A percentile compares a stretch with the other conserved stretches of the same genome.
These are phyloP conservation scores for Aaosphaeria pasadenensis DNA, from an alignment of 2,329 filamentous ascomycete genomes.

Conservation along the genomic window DNA sequence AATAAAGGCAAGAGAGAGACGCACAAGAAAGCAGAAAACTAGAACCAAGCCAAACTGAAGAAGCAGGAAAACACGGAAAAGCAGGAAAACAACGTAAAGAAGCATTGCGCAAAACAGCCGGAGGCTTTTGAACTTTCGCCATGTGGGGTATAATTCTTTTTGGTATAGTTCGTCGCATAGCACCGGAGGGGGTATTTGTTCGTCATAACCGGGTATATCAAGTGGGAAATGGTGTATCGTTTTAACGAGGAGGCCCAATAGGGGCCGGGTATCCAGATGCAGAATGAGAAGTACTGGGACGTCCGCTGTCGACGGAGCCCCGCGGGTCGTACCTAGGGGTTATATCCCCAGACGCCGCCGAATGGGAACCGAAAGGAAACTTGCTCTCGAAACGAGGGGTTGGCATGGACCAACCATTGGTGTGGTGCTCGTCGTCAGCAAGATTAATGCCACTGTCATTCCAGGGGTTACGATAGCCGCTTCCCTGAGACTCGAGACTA, in stretches of 20 bases:
- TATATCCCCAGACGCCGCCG: constrained; percentile 65
- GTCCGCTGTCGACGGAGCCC: constrained; percentile 85
- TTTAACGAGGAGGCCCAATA: constrained; percentile 85
- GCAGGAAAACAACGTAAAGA: constrained; percentile 3
- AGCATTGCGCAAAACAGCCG: constrained; percentile 24
- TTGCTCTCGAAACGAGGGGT: constrained; percentile 53
- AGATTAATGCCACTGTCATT: constrained; percentile 97
- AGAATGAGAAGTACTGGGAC: constrained; percentile 92
- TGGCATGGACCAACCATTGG: constrained; percentile 38
- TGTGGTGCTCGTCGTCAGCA: constrained; percentile 71
- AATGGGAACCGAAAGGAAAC: constrained; percentile 58
- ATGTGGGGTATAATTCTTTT: constrained; percentile 41
- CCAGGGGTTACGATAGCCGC: constrained; percentile 95
- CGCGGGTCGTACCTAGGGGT: constrained; percentile 81
- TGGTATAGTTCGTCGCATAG: constrained; percentile 26
- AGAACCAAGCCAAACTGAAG: constrained; percentile 1
- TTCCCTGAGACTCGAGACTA: constrained; percentile 92
- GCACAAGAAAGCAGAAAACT: constrained; percentile 7
- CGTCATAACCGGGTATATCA: constrained; percentile 33
- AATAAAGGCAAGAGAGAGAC: constrained; percentile 8
- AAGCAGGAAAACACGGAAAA: constrained; percentile 13
- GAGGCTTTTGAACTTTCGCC: constrained; percentile 35
- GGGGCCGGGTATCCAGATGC: constrained; percentile 95
- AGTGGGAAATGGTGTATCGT: constrained; percentile 36
- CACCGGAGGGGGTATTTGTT: constrained; percentile 35